Evolutionary conservation across 441 rosid species (phyloP).

Genomic region (Populus hybrid): DNA sequence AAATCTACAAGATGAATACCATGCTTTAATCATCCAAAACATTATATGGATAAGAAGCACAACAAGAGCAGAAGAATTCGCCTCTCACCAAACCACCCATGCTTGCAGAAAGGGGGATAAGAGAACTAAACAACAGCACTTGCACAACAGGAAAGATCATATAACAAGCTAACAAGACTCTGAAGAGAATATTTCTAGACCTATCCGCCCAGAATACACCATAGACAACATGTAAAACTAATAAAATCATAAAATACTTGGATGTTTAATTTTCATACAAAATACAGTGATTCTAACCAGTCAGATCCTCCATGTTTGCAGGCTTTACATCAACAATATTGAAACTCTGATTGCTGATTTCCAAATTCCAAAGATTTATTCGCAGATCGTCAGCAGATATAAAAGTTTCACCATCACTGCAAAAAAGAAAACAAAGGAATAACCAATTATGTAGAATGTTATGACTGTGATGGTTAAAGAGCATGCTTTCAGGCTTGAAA

Average conservation of each 20-base stretch:
- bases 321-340: conserved; percentile 93
- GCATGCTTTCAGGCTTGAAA: neutral
- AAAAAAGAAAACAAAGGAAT: conserved; percentile 1
- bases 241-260: neutral
- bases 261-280: neutral
- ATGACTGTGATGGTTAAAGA: neutral
- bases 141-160: neutral
- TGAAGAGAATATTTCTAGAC: neutral
- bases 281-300: conserved; percentile 43
- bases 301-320: conserved; percentile 88
- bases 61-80: neutral
- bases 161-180: neutral
- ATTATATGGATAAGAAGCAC: neutral
- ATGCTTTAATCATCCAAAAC: neutral
- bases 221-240: neutral
- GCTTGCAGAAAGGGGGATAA: neutral
- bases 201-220: neutral
- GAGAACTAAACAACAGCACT: neutral
- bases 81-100: neutral
- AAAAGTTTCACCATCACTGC: conserved; percentile 89
- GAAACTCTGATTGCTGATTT: too few relatives aligned
- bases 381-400: conserved; percentile 91
- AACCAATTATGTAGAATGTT: neutral
- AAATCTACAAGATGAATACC: neutral
- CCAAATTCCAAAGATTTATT: conserved; percentile 92